Evolutionary conservation across 1,139 yeast species (phyloP), one percentile per base, ranked within the genome.

Genomic region (Sugiyamaella pinicola): DNA sequence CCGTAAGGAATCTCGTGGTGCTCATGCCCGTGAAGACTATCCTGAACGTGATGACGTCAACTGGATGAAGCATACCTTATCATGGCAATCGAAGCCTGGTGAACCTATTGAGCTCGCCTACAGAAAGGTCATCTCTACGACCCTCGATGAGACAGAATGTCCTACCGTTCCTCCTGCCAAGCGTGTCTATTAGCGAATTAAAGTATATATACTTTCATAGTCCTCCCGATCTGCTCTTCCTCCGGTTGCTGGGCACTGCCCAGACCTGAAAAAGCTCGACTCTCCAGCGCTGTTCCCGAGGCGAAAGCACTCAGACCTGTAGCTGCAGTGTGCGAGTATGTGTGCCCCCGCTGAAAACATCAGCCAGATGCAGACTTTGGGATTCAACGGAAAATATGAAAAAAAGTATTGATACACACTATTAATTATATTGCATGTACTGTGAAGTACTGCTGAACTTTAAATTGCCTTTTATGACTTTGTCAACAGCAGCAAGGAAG

Each of bases 41-140:
- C 97, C 95, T 68, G 85, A 84, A 58, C 89, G 99, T 83, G 96
- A 93, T 69, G 99, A 93, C 71, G 90, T 70, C 57, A 78, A 89
- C 79, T 93, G 99, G 99, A 89, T 90, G 95, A 93, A 93, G 79
- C 99, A 93, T 76, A 82, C 97, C 50, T 79, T 93, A 70, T 88
- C 98, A 52, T 93, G 95, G 89, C 98, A 93, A 78, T 69, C 74
- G 56, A 73, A 75, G 41, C 78, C 78, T 59, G 96, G 95, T 67
- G 93, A 80, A 49, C 78, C 80, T 54, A 90, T 89, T 51, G 75
- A 72, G 56, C 83, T 93, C 75, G 84, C 78, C 66, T 93, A 93
- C 85, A 87, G 99, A 83, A 78, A 79, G 57, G 98, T 93, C 66
- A 81, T 88, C 67, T 78, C 78, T 63, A 78, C 83, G 57, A 93